Evolutionary conservation across 768 basidiomycete species (phyloP), one percentile per base, ranked within the genome.

Genomic region (Lentinula boryana): DNA sequence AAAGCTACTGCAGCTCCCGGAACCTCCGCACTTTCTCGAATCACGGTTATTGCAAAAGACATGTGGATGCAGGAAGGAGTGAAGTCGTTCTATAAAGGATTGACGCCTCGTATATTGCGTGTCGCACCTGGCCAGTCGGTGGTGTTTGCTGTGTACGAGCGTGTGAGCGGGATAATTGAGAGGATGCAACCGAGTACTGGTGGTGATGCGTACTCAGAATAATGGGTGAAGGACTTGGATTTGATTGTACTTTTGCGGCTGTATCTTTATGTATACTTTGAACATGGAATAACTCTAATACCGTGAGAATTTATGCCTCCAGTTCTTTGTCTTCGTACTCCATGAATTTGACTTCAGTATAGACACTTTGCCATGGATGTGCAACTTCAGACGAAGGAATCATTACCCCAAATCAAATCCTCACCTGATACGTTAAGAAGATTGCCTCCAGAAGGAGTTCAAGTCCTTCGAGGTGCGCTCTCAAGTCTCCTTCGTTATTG

Each of bases 101-200:
- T 99, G 71, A 98, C 95, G 0, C 97, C 97, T 38, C 83, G 97
- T 21, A 95, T 99, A 38, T 78, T 97, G 67, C 86, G 97, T 58
- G 97, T 99, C 49, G 97, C 97, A 2, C 97, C 97, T 7, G 97
- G 96, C 1, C 93, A 93, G 72, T 95, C 95, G 2, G 91, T 98
- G 65, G 96, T 98, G 38, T 98, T 98, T 69, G 93, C 96, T 12
- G 96, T 99, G 31, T 98, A 98, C 68, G 96, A 99, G 76, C 80
- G 89, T 54, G 89, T 98, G 63, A 86, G 89, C 72, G 74, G 69
- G 67, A 60, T 81, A 41, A 88, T 96, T 60, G 95, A 96, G 79
- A 77, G 72, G 58, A 77, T 93, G 57, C 78, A 70, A 61, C 84
- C 84, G 49, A 78, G 76, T 21, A 72, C 77, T 21, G 74, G 76